phyloP scores from a whole-genome alignment of 225 moss, liverwort and hornwort genomes.

The Anthoceros angustus region DNA sequence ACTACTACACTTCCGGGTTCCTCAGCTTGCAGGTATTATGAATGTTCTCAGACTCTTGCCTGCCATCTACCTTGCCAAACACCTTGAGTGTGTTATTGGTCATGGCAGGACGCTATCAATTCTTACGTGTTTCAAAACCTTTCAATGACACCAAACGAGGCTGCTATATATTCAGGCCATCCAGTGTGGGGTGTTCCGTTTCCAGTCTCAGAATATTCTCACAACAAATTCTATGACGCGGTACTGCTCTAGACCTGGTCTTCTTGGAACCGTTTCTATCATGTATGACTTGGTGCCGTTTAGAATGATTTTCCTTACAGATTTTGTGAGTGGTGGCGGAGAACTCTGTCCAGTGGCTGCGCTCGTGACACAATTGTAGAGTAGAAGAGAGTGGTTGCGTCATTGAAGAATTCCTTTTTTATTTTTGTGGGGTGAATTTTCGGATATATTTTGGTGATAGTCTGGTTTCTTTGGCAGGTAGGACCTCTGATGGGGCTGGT shows the following conservation, averaged over 20 bases:
- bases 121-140: conserved; percentile 66
- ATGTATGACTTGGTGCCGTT: background rate
- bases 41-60: background rate
- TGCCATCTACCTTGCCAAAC: background rate
- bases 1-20: conserved; percentile 85
- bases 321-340: too few species aligned
- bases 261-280: background rate
- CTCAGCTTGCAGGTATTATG: conserved; percentile 70
- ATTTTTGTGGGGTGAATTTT: background rate
- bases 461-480: conserved; percentile 32
- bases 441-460: conserved; percentile 8
- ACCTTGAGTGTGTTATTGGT: background rate
- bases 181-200: conserved; percentile 79
- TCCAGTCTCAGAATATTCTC: conserved; percentile 60
- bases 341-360: background rate
- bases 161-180: conserved; percentile 24
- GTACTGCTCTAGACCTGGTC: conserved; percentile 16
- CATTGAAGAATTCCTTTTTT: background rate
- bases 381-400: background rate
- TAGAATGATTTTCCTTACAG: background rate
- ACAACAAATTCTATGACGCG: conserved; percentile 66
- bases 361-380: background rate
- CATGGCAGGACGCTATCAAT: conserved; percentile 63
- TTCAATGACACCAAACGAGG: conserved; percentile 21
- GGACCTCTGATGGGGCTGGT: conserved; percentile 90